Conservation (phyloP, 2,329 filamentous ascomycete species). For the Penicillium paneum region DNA sequence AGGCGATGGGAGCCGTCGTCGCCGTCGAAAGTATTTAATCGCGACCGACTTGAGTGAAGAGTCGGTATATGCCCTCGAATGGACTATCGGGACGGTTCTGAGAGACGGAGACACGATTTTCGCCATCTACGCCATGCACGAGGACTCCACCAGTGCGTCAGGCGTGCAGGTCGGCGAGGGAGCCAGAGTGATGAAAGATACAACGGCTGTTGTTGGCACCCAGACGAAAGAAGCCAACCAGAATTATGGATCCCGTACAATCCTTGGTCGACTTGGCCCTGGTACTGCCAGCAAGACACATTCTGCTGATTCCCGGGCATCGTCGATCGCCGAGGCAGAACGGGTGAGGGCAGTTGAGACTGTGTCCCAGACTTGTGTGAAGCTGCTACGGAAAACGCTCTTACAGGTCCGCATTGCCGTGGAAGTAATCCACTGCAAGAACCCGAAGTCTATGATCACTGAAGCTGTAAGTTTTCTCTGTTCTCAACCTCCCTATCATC, state of each 20-base stretch:
- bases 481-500: background rate
- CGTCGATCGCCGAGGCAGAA: constrained; percentile 69
- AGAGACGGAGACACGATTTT: constrained; percentile 92
- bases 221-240: constrained; percentile 55
- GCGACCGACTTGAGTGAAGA: constrained; percentile 93
- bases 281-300: constrained; percentile 41
- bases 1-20: constrained; percentile 72
- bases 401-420: constrained; percentile 91
- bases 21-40: constrained; percentile 87
- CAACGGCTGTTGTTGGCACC: constrained; percentile 64
- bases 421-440: constrained; percentile 98
- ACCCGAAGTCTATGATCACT: constrained; percentile 89
- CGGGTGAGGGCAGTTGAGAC: constrained; percentile 75
- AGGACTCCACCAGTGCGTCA: constrained; percentile 56
- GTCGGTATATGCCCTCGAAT: constrained; percentile 90
- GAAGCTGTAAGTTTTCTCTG: constrained; percentile 63
- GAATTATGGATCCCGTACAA: constrained; percentile 35
- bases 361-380: constrained; percentile 81
- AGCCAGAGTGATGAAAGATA: constrained; percentile 70
- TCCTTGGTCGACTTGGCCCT: constrained; percentile 36
- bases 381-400: constrained; percentile 81
- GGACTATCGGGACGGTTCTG: constrained; percentile 93
- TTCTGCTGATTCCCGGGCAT: constrained; percentile 50
- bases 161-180: constrained; percentile 65
- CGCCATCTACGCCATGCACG: constrained; percentile 89